Evolutionary conservation across 192 early-diverging fungal species (phyloP).

Genomic region (Thoreauomyces humboldtii): DNA sequence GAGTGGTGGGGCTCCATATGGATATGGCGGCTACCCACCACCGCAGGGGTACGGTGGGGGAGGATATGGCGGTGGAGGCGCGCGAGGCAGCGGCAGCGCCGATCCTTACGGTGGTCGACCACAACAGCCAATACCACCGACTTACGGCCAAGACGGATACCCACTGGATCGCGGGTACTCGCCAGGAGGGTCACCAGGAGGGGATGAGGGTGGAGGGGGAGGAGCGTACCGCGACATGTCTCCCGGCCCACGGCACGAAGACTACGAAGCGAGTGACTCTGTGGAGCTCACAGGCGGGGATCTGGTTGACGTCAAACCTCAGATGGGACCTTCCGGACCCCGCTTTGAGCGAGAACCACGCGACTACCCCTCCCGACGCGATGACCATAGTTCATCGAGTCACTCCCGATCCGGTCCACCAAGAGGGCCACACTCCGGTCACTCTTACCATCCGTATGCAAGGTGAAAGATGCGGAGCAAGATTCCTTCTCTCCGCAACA

Average conservation of each 20-base stretch:
- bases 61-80: slow-evolving; percentile 13
- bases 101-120: neutral
- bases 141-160: neutral
- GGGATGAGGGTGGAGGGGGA: slow-evolving; percentile 24
- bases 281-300: slow-evolving; percentile 23
- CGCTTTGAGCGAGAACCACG: slow-evolving; percentile 16
- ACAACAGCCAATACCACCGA: too few species aligned
- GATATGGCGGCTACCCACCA: slow-evolving; percentile 11
- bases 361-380: too few species aligned
- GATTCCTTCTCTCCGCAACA: too few species aligned
- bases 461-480: too few species aligned
- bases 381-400: too few species aligned
- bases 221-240: slow-evolving; percentile 22
- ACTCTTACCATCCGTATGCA: too few species aligned
- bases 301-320: slow-evolving; percentile 12
- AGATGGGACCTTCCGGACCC: neutral
- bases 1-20: slow-evolving; percentile 8
- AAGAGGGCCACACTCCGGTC: too few species aligned
- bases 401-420: too few species aligned
- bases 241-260: slow-evolving; percentile 29
- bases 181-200: slow-evolving; percentile 12
- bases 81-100: slow-evolving; percentile 8
- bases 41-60: slow-evolving; percentile 14
- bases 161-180: slow-evolving; percentile 1
- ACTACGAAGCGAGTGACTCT: slow-evolving; percentile 23